Conservation (phyloP, 2,329 filamentous ascomycete species). For the Fusarium xylarioides region DNA sequence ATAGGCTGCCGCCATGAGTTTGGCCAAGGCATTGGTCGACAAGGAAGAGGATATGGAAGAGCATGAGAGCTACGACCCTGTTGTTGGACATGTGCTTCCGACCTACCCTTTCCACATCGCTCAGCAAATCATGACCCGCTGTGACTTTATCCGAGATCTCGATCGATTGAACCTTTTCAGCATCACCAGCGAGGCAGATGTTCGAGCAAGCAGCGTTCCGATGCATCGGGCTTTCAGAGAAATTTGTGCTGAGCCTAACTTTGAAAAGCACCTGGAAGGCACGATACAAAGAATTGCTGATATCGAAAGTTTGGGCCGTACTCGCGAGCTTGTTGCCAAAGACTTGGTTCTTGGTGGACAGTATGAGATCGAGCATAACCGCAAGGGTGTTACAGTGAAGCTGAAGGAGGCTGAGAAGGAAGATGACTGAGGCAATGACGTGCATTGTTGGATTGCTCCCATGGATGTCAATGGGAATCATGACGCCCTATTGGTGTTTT, state of each 20-base stretch:
- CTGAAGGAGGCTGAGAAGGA: slow-evolving; percentile 55
- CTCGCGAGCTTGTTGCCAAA: slow-evolving; percentile 95
- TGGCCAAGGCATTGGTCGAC: slow-evolving; percentile 91
- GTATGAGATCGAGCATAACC: slow-evolving; percentile 69
- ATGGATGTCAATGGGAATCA: background rate
- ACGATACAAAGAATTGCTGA: slow-evolving; percentile 88
- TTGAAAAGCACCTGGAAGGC: slow-evolving; percentile 81
- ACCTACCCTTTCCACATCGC: slow-evolving; percentile 83
- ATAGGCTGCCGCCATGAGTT: slow-evolving; percentile 88
- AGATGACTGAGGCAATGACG: slow-evolving; percentile 26
- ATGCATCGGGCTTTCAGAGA: slow-evolving; percentile 94
- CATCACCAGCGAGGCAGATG: slow-evolving; percentile 86
- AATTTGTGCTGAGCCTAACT: slow-evolving; percentile 80
- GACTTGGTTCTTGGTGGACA: slow-evolving; percentile 87
- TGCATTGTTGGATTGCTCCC: background rate
- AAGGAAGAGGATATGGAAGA: slow-evolving; percentile 70
- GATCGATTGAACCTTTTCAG: slow-evolving; percentile 96
- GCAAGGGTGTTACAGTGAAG: slow-evolving; percentile 53
- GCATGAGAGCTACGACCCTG: slow-evolving; percentile 68
- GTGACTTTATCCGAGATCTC: slow-evolving; percentile 92
- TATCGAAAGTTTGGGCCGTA: slow-evolving; percentile 92
- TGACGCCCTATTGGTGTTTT: background rate
- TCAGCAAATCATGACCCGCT: slow-evolving; percentile 92
- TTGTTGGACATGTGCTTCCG: slow-evolving; percentile 78
- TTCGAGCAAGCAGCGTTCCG: slow-evolving; percentile 91